Evolutionary conservation across 2,329 filamentous ascomycete genomes (phyloP), one percentile per base, ranked within the genome.

Genomic region (Chaetomiaceae sp.): DNA sequence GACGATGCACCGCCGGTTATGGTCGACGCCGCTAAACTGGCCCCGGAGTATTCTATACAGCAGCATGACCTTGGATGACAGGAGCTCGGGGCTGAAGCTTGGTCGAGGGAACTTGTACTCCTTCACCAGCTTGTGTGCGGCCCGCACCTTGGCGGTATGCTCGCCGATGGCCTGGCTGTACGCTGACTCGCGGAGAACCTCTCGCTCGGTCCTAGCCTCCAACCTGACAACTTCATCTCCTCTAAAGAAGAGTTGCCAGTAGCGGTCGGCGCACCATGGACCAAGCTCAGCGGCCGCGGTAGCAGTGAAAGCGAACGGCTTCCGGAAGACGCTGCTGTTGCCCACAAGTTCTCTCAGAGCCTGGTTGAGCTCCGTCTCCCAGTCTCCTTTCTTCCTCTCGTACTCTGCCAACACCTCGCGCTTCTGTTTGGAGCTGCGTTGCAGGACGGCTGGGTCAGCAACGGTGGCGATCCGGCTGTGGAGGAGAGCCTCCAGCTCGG

Each of bases 391-490:
- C 0, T 87, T 71, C 5, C 62, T 61, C 4, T 68, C 69, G 47
- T 83, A 81, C 60, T 84, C 84, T 3, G 67, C 66, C 57, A 83
- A 73, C 2, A 82, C 69, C 54, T 85, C 77, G 54, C 88, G 81
- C 8, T 73, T 73, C 1, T 85, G 84, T 40, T 75, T 77, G 52
- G 87, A 77, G 23, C 78, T 75, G 53, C 82, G 80, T 15, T 79
- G 76, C 27, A 87, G 69, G 20, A 87, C 70, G 19, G 74, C 74
- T 4, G 81, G 71, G 47, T 80, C 71, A 0, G 73, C 71, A 3
- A 75, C 83, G 0, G 94, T 97, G 6, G 87, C 87, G 64, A 99
- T 96, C 63, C 85, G 84, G 66, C 86, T 88, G 65, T 94, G 81
- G 1, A 99, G 75, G 34, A 95, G 75, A 1, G 71, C 77, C 66